phyloP scores from a whole-genome alignment of 208 protist species.

The Borovskyia barvae region DNA sequence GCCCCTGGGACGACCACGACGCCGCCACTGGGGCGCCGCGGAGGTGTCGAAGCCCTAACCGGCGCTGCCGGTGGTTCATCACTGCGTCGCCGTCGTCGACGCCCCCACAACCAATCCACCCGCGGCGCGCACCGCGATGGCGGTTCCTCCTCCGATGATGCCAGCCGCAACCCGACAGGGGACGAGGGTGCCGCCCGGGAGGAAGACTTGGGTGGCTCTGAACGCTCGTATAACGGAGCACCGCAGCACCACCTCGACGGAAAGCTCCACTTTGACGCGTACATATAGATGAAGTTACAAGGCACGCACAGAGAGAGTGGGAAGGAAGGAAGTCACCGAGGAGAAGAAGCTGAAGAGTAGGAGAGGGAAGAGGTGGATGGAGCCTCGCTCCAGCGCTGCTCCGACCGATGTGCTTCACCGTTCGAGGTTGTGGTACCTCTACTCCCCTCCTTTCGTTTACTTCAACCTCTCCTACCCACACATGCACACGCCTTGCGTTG shows the following conservation, averaged over 20 bases:
- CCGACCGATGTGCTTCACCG: not conserved
- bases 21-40: not conserved
- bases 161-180: too few species aligned
- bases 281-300: slow-evolving; percentile 27
- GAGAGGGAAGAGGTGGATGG: not conserved
- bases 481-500: not conserved
- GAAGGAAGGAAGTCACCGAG: too few species aligned
- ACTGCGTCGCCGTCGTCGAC: not conserved
- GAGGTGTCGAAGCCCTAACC: not conserved
- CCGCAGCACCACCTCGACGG: slow-evolving; percentile 11
- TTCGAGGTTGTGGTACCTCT: not conserved
- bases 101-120: not conserved
- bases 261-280: slow-evolving; percentile 31
- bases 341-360: not conserved
- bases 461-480: not conserved
- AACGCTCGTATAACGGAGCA: slow-evolving; percentile 11
- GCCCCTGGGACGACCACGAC: not conserved
- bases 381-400: not conserved
- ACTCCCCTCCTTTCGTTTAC: not conserved
- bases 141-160: not conserved
- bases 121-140: not conserved
- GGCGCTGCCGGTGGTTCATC: not conserved
- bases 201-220: not conserved
- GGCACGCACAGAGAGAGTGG: slow-evolving; percentile 3
- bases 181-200: slow-evolving; percentile 2